Evolutionary conservation across 2,329 filamentous ascomycete species (phyloP).

Genomic region (Clarireedia hainanense): DNA sequence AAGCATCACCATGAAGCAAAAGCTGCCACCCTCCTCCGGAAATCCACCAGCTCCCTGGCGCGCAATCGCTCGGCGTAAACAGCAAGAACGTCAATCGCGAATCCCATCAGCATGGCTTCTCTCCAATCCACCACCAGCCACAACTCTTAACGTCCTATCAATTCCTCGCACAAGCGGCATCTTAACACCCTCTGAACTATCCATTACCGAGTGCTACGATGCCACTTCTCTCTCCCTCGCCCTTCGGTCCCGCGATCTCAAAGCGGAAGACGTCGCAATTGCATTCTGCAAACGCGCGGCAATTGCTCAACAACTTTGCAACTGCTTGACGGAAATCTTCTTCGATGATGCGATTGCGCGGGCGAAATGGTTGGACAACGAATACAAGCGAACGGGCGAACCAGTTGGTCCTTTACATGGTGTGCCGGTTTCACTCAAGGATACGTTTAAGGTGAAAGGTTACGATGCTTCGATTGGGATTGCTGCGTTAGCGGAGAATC

Average conservation of each 20-base stretch:
- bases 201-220: conserved; percentile 26
- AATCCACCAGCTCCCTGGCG: conserved; percentile 11
- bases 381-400: conserved; percentile 33
- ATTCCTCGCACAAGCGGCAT: conserved; percentile 21
- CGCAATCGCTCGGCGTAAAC: conserved; percentile 23
- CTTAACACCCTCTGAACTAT: conserved; percentile 20
- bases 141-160: conserved; percentile 18
- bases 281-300: conserved; percentile 45
- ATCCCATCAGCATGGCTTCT: conserved; percentile 26
- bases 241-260: conserved; percentile 17
- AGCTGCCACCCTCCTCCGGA: too few relatives aligned
- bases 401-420: conserved; percentile 54
- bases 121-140: conserved; percentile 13
- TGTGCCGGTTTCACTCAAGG: conserved; percentile 49
- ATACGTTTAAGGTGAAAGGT: conserved; percentile 50
- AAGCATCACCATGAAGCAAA: not conserved
- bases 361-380: conserved; percentile 39
- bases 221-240: conserved; percentile 22
- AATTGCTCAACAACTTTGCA: conserved; percentile 40
- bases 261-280: conserved; percentile 32
- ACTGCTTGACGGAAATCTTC: conserved; percentile 41
- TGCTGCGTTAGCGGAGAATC: conserved; percentile 44
- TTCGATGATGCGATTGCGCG: conserved; percentile 39
- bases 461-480: conserved; percentile 48
- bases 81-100: conserved; percentile 19